These are phyloP conservation scores for Schizonepeta tenuifolia DNA, from an alignment of 257 asterid species.

Conservation along the genomic window DNA sequence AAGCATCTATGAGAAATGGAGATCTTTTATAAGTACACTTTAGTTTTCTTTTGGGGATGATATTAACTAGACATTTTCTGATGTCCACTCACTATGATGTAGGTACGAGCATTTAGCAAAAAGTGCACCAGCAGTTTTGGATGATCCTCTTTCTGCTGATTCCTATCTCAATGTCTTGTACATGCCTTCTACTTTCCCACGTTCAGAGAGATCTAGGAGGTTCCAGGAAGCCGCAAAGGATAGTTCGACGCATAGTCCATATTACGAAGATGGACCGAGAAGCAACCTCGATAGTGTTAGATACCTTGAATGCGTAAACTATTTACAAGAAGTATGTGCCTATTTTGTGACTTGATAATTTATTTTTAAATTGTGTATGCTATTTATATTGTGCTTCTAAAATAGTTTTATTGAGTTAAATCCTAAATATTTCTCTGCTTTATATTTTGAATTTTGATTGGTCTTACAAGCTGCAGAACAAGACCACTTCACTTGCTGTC, in stretches of 20 bases:
- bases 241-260: conserved; percentile 45
- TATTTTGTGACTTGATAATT: conserved; percentile 21
- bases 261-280: conserved; percentile 77
- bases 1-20: conserved; percentile 10
- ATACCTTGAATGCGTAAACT: conserved; percentile 83
- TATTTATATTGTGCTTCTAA: conserved; percentile 40
- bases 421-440: neutral
- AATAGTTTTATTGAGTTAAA: neutral
- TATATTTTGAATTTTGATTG: neutral
- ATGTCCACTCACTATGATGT: conserved; percentile 38
- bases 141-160: conserved; percentile 98
- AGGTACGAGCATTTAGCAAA: conserved; percentile 96
- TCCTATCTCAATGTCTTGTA: conserved; percentile 91
- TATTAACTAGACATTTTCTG: conserved; percentile 22
- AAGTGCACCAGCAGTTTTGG: conserved; percentile 96
- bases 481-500: conserved; percentile 1
- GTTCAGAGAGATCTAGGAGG: conserved; percentile 91
- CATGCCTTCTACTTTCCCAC: conserved; percentile 97
- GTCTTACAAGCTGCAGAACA: conserved; percentile 14
- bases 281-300: conserved; percentile 93
- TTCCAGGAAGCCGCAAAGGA: conserved; percentile 64
- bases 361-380: conserved; percentile 41
- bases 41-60: conserved; percentile 28
- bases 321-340: conserved; percentile 82
- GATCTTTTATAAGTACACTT: neutral